phyloP scores from a whole-genome alignment of 2,329 filamentous ascomycete species.

The Neophaeococcomyces aloes region DNA sequence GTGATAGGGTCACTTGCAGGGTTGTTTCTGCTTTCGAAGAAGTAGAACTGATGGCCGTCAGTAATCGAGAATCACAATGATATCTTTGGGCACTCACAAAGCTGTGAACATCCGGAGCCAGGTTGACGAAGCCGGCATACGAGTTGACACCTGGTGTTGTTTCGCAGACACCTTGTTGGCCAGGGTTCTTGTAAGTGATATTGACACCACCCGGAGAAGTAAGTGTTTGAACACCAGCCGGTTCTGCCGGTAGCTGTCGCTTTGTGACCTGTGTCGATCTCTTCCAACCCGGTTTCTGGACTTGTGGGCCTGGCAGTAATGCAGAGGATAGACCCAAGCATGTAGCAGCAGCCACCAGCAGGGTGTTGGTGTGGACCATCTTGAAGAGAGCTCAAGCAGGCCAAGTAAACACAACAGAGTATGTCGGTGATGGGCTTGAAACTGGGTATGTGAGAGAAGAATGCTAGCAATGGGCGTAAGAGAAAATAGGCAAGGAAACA shows the following conservation, averaged over 20 bases:
- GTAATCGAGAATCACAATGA: too few species aligned
- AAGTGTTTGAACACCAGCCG: conserved; percentile 30
- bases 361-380: conserved; percentile 1
- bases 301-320: conserved; percentile 11
- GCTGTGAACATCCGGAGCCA: conserved; percentile 42
- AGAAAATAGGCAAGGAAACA: too few species aligned
- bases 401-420: too few species aligned
- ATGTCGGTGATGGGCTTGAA: too few species aligned
- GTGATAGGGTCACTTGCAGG: conserved; percentile 35
- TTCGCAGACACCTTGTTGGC: conserved; percentile 42
- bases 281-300: conserved; percentile 13
- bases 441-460: too few species aligned
- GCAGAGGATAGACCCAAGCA: background rate
- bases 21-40: conserved; percentile 46
- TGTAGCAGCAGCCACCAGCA: background rate
- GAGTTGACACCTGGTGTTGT: conserved; percentile 46
- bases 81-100: too few species aligned
- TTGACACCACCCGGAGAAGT: conserved; percentile 36
- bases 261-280: conserved; percentile 17
- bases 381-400: conserved; percentile 5
- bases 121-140: conserved; percentile 46
- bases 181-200: conserved; percentile 50
- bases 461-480: too few species aligned
- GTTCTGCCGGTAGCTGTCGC: conserved; percentile 29
- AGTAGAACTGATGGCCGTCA: conserved; percentile 47